Base-by-base conservation (phyloP, 306 rosid genomes). In the Albizia julibrissin region DNA sequence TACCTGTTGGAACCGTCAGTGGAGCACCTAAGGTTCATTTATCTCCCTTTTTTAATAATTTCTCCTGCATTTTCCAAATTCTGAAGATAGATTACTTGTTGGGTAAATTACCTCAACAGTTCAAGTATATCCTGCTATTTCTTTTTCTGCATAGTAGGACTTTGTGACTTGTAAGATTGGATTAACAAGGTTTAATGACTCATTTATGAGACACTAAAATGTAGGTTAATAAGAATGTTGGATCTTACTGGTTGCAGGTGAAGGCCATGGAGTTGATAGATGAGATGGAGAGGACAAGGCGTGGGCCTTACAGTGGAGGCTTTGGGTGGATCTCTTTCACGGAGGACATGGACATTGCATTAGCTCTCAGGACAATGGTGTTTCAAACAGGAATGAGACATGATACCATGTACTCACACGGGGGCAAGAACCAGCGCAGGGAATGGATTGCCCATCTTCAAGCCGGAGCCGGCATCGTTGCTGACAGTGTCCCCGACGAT, bases 381-480 rank as follows among this genome's bases (percentile, higher is more conserved):
- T 87, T 94, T 74, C 89, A 97, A 34, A 89, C 93, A 8, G 89
- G 85, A 80, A 18, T 82, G 21, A 84, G 90, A 77, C 87, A 89
- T 0, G 97, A 94, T 85, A 91, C 97, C 31, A 88, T 89, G 92
- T 90, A 88, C 90, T 91, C 89, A 0, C 92, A 92, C 91, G 90
- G 82, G 81, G 83, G 89, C 75, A 75, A 43, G 15, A 56, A 72
- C 85, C 74, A 9, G 37, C 93, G 93, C 52, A 86, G 22, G 0
- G 90, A 94, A 84, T 94, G 98, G 98, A 84, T 94, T 3, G 97
- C 94, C 34, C 76, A 94, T 84, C 97, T 90, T 76, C 97, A 94
- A 86, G 92, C 94, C 19, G 98, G 97, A 54, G 98, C 97, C 4
- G 98, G 97, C 3, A 84, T 94, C 37, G 98, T 94, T 54, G 98